These are phyloP conservation scores for Tuber brumale DNA, from an alignment of 495 filamentous ascomycete genomes.

Conservation along the genomic window DNA sequence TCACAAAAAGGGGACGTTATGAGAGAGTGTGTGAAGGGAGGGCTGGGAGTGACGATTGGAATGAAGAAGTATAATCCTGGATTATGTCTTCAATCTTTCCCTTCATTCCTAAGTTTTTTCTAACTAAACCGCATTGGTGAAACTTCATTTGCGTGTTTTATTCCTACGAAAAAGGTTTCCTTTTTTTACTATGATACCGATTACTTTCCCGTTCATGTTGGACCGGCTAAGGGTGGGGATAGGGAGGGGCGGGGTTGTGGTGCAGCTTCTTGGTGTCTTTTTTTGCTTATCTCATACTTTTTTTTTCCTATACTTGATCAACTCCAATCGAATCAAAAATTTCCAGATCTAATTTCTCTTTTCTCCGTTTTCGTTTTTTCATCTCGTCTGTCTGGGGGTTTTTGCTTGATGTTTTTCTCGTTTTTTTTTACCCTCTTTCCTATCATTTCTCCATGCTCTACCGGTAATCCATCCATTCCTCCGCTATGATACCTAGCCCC, in stretches of 20 bases:
- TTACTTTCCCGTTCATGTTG: background rate
- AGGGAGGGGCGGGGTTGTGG: background rate
- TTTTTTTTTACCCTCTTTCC: slow-evolving; percentile 12
- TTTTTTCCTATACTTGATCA: slow-evolving; percentile 5
- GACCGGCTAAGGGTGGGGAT: background rate
- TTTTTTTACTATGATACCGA: background rate
- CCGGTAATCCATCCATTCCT: background rate
- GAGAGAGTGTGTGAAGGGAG: slow-evolving; percentile 5
- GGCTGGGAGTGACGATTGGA: slow-evolving; percentile 42
- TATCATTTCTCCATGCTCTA: slow-evolving; percentile 7
- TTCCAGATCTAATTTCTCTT: background rate
- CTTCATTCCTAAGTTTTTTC: slow-evolving; percentile 9
- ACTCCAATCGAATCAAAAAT: background rate
- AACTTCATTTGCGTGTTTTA: background rate
- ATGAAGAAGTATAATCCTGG: slow-evolving; percentile 42
- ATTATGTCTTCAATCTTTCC: slow-evolving; percentile 13
- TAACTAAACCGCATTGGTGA: background rate
- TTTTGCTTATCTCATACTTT: slow-evolving; percentile 14
- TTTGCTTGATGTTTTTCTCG: background rate
- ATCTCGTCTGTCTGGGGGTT: slow-evolving; percentile 18
- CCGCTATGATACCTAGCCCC: background rate
- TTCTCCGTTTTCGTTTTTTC: slow-evolving; percentile 9
- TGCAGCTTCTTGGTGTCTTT: slow-evolving; percentile 11
- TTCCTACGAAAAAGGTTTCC: background rate
- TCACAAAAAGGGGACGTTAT: slow-evolving; percentile 27